A percentile compares a stretch with the other conserved stretches of the same genome.
Evolutionary conservation across 2,329 filamentous ascomycete genomes (phyloP).

Genomic region (Diaporthe citriasiana): DNA sequence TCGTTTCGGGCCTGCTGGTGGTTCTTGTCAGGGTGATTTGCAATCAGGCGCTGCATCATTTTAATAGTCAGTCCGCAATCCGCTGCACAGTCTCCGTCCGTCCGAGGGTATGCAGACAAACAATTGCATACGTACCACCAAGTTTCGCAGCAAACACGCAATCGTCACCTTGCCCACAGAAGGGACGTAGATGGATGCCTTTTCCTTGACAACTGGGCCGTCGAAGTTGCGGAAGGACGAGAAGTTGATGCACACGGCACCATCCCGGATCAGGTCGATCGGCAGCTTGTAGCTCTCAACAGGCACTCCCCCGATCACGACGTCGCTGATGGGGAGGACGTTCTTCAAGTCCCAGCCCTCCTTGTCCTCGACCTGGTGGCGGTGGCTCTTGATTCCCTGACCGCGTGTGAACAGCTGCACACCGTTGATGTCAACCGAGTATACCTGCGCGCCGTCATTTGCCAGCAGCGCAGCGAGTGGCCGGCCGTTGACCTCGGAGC

Average conservation of each 20-base stretch:
- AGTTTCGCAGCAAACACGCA: conserved; percentile 87
- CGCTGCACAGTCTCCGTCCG: neutral
- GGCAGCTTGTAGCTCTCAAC: conserved; percentile 91
- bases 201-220: conserved; percentile 87
- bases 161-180: conserved; percentile 99
- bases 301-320: conserved; percentile 94
- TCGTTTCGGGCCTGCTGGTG: conserved; percentile 57
- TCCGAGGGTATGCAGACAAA: conserved; percentile 46
- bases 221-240: conserved; percentile 96
- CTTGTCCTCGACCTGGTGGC: conserved; percentile 90
- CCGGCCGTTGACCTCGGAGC: conserved; percentile 94
- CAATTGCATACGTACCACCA: conserved; percentile 75
- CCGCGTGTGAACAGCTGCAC: conserved; percentile 94
- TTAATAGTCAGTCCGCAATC: neutral
- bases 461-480: conserved; percentile 93
- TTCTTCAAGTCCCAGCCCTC: conserved; percentile 84
- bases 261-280: conserved; percentile 84
- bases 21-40: conserved; percentile 59
- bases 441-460: conserved; percentile 96
- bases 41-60: conserved; percentile 62
- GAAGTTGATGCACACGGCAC: conserved; percentile 99
- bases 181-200: conserved; percentile 96
- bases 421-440: conserved; percentile 92
- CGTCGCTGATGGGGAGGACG: conserved; percentile 89
- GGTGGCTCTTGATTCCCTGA: conserved; percentile 84